These are phyloP conservation scores for Tolypocladium nubicola DNA, from an alignment of 2,329 filamentous ascomycete genomes.

Conservation along the genomic window DNA sequence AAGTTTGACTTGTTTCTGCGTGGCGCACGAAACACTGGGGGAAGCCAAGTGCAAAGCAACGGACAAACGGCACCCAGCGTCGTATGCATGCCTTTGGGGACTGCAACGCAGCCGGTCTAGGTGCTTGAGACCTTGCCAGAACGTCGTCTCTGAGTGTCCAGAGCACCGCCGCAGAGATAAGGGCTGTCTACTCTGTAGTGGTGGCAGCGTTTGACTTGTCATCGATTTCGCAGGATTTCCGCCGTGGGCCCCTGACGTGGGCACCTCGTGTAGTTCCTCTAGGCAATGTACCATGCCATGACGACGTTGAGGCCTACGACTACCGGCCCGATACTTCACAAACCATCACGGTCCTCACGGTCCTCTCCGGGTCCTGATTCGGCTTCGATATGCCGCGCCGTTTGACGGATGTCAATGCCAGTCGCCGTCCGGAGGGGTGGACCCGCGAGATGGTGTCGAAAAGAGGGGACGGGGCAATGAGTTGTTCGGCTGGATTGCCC, in stretches of 20 bases:
- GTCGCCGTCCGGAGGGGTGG: not conserved
- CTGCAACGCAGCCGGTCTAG: not conserved
- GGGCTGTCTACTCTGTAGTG: not conserved
- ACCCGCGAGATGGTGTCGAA: not conserved
- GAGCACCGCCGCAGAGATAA: not conserved
- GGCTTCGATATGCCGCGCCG: not conserved
- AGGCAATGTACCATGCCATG: not conserved
- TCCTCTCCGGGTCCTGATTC: not conserved
- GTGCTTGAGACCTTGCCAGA: not conserved
- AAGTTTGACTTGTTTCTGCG: not conserved
- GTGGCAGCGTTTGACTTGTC: not conserved
- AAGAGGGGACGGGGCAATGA: not conserved
- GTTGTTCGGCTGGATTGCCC: not conserved
- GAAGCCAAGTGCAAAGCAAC: not conserved
- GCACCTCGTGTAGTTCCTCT: not conserved
- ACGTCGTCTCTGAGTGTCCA: not conserved
- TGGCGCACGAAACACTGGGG: not conserved
- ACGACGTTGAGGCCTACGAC: not conserved
- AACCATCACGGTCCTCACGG: not conserved
- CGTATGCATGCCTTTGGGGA: not conserved
- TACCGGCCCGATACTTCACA: not conserved
- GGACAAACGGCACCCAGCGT: not conserved
- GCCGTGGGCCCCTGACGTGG: not conserved
- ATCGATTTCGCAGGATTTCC: not conserved
- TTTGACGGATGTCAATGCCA: not conserved